Conservation (phyloP, 140 eudicot species). For the Erigeron philadelphicus region DNA sequence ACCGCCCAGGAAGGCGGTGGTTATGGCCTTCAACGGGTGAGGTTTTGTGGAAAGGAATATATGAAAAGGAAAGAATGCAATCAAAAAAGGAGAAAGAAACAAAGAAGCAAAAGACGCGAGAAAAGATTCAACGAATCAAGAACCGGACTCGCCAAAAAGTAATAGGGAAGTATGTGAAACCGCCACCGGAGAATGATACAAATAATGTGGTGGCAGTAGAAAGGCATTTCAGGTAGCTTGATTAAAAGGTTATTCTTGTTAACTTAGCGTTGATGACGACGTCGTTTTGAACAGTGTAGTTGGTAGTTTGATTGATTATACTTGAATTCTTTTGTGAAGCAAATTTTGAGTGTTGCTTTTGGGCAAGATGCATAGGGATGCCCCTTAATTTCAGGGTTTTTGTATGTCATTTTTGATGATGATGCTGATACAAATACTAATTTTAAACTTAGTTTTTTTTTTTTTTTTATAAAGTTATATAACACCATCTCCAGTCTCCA, state of each 20-base stretch:
- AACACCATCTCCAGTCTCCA: too few species aligned
- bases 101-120: conserved; percentile 59
- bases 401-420: conserved; percentile 26
- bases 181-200: conserved; percentile 40
- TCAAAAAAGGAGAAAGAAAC: conserved; percentile 50
- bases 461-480: too few species aligned
- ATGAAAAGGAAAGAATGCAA: conserved; percentile 63
- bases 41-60: conserved; percentile 79
- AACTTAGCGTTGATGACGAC: conserved; percentile 5
- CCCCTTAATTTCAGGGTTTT: neutral
- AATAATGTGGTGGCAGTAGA: conserved; percentile 26
- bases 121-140: conserved; percentile 57
- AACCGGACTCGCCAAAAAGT: conserved; percentile 62
- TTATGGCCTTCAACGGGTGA: conserved; percentile 95
- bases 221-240: conserved; percentile 33
- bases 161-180: conserved; percentile 76
- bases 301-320: conserved; percentile 22
- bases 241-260: conserved; percentile 9
- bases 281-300: conserved; percentile 22
- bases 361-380: conserved; percentile 24
- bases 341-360: neutral
- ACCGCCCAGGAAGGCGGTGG: conserved; percentile 46
- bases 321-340: conserved; percentile 24
- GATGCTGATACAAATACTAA: conserved; percentile 18
- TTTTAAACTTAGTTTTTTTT: conserved; percentile 1